Conservation (phyloP, 495 filamentous ascomycete species). For the Neurospora discreta region DNA sequence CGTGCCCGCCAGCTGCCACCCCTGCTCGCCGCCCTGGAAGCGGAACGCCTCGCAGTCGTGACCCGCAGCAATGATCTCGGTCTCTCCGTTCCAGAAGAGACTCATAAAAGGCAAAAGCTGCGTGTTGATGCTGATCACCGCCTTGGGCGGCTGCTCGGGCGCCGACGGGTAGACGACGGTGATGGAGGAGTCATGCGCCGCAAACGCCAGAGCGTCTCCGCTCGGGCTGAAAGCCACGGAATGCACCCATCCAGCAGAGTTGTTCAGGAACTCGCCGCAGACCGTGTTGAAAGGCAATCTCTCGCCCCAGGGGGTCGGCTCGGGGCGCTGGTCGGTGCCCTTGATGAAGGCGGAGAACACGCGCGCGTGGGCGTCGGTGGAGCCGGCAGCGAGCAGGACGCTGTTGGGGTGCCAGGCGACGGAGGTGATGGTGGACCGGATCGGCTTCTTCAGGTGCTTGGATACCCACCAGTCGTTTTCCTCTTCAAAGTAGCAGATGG, state of each 20-base stretch:
- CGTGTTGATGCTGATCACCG: constrained; percentile 78
- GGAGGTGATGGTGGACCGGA: constrained; percentile 88
- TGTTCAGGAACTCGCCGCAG: constrained; percentile 90
- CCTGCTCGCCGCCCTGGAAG: constrained; percentile 66
- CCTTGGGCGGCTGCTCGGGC: constrained; percentile 80
- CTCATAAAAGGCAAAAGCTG: constrained; percentile 85
- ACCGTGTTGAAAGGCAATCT: constrained; percentile 93
- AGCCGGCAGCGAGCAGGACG: constrained; percentile 85
- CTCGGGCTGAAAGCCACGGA: constrained; percentile 82
- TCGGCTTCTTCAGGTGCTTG: constrained; percentile 97
- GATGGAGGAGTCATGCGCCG: constrained; percentile 87
- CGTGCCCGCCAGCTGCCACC: constrained; percentile 79
- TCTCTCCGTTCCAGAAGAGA: constrained; percentile 84
- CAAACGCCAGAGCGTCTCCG: constrained; percentile 82
- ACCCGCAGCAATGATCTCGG: constrained; percentile 89
- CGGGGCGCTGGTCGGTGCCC: constrained; percentile 77
- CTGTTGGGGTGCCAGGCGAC: constrained; percentile 96
- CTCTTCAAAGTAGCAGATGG: constrained; percentile 97
- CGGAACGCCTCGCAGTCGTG: constrained; percentile 95
- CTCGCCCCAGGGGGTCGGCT: constrained; percentile 88
- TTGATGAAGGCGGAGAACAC: constrained; percentile 96
- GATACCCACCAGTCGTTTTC: constrained; percentile 99
- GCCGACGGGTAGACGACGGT: constrained; percentile 92
- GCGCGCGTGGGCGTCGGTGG: constrained; percentile 92
- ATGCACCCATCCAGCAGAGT: constrained; percentile 94